A percentile compares a stretch with the other conserved stretches of the same genome.
Evolutionary conservation across 108 stramenopile species (phyloP).

Genomic region (Nitzschia palea): DNA sequence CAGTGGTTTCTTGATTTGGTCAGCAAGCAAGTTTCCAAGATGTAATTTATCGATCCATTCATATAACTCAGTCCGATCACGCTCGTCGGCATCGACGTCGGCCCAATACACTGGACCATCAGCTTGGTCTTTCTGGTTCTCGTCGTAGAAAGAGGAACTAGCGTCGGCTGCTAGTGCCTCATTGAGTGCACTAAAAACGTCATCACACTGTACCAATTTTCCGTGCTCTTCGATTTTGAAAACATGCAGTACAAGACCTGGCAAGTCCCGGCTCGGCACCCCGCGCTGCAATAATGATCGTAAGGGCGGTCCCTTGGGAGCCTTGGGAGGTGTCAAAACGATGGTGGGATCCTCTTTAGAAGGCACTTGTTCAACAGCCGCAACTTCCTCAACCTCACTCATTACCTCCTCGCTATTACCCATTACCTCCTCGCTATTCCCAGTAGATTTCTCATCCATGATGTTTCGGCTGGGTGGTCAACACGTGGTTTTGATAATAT

Average conservation of each 20-base stretch:
- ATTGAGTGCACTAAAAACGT: not conserved
- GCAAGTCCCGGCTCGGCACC: too few relatives aligned
- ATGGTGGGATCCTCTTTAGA: too few relatives aligned
- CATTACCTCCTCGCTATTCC: too few relatives aligned
- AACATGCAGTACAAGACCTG: not conserved
- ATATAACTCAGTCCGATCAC: not conserved
- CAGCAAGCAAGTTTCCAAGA: not conserved
- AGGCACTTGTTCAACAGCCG: too few relatives aligned
- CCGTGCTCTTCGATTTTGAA: not conserved
- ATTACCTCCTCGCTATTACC: too few relatives aligned
- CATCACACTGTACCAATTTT: not conserved
- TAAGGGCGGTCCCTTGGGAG: too few relatives aligned
- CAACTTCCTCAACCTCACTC: too few relatives aligned
- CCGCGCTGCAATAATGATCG: too few relatives aligned
- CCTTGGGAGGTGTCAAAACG: too few relatives aligned
- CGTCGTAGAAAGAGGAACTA: not conserved
- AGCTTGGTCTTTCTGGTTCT: not conserved
- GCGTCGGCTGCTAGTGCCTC: not conserved
- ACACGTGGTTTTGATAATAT: too few relatives aligned
- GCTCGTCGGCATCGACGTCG: not conserved
- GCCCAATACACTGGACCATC: not conserved
- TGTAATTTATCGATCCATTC: conserved; percentile 3
- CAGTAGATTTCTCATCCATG: too few relatives aligned
- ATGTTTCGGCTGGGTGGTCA: too few relatives aligned
- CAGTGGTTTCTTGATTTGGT: not conserved